Conservation (phyloP, 2,329 filamentous ascomycete species). For the Paracoccidioides lutzii region DNA sequence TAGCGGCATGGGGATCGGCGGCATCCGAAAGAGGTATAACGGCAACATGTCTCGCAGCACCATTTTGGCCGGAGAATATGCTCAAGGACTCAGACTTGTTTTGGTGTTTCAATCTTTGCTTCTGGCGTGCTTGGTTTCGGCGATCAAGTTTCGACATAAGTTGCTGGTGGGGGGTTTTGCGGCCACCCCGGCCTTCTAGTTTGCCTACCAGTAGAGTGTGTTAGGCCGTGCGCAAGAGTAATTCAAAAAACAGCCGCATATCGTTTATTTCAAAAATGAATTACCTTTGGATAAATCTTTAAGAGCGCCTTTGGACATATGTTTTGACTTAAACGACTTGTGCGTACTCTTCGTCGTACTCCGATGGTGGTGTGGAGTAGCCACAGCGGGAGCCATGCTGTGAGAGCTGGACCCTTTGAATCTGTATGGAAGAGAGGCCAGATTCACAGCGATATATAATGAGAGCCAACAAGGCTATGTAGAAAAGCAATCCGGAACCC, state of each 20-base stretch:
- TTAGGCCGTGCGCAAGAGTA: neutral
- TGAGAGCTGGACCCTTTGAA: slow-evolving; percentile 58
- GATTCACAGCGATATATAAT: slow-evolving; percentile 2
- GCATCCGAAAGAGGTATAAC: slow-evolving; percentile 72
- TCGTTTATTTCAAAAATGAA: neutral
- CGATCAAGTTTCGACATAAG: slow-evolving; percentile 96
- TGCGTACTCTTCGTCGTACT: slow-evolving; percentile 79
- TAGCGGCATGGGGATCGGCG: slow-evolving; percentile 52
- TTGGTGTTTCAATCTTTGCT: slow-evolving; percentile 67
- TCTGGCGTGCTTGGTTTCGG: slow-evolving; percentile 87
- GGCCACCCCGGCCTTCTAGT: slow-evolving; percentile 59
- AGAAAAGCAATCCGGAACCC: neutral
- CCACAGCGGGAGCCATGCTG: slow-evolving; percentile 60
- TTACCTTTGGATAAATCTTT: slow-evolving; percentile 75
- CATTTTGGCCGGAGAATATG: slow-evolving; percentile 75
- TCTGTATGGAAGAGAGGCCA: slow-evolving; percentile 54
- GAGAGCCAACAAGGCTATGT: neutral
- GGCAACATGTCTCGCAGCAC: slow-evolving; percentile 75
- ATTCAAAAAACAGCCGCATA: neutral
- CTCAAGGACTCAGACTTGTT: slow-evolving; percentile 68
- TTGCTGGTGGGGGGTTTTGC: slow-evolving; percentile 88
- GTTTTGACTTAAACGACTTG: slow-evolving; percentile 86
- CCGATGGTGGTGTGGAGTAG: slow-evolving; percentile 64
- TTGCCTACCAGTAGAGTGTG: slow-evolving; percentile 48
- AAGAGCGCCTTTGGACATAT: slow-evolving; percentile 75